A percentile compares a stretch with the other conserved stretches of the same genome.
Conservation (phyloP, 352 stramenopile species). For the Pythium sukuiense region DNA sequence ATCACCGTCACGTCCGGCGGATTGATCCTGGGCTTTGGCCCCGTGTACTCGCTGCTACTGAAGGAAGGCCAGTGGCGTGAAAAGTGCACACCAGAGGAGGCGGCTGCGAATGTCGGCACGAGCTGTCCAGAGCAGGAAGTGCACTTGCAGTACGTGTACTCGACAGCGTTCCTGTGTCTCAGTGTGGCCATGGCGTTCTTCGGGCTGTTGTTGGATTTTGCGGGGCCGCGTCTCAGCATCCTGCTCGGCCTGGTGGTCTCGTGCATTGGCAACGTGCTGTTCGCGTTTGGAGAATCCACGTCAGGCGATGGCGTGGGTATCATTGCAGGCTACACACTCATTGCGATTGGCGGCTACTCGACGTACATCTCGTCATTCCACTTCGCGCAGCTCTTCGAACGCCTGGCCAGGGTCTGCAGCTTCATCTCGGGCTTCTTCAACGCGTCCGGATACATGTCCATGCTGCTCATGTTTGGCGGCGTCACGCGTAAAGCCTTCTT, state of each 20-base stretch:
- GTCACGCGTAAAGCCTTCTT: constrained; percentile 60
- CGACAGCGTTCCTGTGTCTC: constrained; percentile 45
- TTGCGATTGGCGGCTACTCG: constrained; percentile 60
- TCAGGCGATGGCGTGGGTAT: constrained; percentile 44
- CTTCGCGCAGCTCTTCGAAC: constrained; percentile 69
- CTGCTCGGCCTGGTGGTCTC: neutral
- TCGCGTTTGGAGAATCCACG: constrained; percentile 51
- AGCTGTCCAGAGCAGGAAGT: constrained; percentile 56
- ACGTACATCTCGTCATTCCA: constrained; percentile 73
- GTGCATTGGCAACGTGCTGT: no score
- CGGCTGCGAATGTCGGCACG: constrained; percentile 13
- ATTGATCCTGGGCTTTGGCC: constrained; percentile 50
- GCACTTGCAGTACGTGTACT: constrained; percentile 59
- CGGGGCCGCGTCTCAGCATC: constrained; percentile 32
- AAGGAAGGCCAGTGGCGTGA: constrained; percentile 48
- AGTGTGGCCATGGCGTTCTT: constrained; percentile 49
- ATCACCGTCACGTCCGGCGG: constrained; percentile 20
- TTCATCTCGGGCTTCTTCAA: constrained; percentile 80
- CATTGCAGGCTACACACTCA: constrained; percentile 61
- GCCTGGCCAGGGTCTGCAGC: constrained; percentile 68
- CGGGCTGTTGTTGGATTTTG: constrained; percentile 44
- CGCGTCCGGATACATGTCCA: constrained; percentile 77
- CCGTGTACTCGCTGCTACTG: constrained; percentile 51
- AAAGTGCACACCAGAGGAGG: constrained; percentile 25
- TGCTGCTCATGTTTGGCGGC: constrained; percentile 55